Evolutionary conservation across 257 asterid genomes (phyloP).

Genomic region (Fraxinus quadrangulata): DNA sequence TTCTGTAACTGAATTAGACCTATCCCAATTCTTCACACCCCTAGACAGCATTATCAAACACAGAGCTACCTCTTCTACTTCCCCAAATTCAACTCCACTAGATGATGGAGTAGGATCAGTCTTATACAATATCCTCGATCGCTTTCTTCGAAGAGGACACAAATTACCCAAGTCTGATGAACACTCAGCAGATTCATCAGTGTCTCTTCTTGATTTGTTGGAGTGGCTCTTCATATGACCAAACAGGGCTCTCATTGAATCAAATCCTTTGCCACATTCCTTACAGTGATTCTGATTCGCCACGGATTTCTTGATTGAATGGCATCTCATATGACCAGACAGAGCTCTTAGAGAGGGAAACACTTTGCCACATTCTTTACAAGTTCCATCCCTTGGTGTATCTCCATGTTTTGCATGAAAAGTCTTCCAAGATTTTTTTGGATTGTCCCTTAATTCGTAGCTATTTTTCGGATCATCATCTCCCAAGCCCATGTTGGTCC

Average conservation of each 20-base stretch:
- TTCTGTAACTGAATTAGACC: not conserved
- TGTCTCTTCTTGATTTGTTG: conserved; percentile 44
- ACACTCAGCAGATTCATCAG: conserved; percentile 35
- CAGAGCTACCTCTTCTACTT: conserved; percentile 1
- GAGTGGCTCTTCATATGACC: conserved; percentile 92
- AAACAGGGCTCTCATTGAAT: conserved; percentile 67
- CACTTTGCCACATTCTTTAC: conserved; percentile 65
- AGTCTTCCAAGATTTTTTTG: conserved; percentile 76
- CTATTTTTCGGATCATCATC: conserved; percentile 44
- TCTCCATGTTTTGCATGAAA: conserved; percentile 39
- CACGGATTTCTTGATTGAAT: conserved; percentile 46
- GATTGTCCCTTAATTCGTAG: conserved; percentile 67
- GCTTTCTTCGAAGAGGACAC: conserved; percentile 57
- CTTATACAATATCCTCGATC: conserved; percentile 65
- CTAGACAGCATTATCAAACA: not conserved
- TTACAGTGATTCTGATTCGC: conserved; percentile 47
- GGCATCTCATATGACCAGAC: conserved; percentile 79
- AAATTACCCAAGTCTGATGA: conserved; percentile 46
- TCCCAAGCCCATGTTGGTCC: conserved; percentile 9
- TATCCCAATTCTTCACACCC: conserved; percentile 5
- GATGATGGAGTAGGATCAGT: conserved; percentile 23
- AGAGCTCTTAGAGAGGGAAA: conserved; percentile 70
- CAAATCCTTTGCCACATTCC: conserved; percentile 70
- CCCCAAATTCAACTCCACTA: not conserved
- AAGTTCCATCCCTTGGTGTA: conserved; percentile 27